These are phyloP conservation scores for Rhodotorula mucilaginosa DNA, from an alignment of 1,284 basidiomycete species.

Conservation along the genomic window DNA sequence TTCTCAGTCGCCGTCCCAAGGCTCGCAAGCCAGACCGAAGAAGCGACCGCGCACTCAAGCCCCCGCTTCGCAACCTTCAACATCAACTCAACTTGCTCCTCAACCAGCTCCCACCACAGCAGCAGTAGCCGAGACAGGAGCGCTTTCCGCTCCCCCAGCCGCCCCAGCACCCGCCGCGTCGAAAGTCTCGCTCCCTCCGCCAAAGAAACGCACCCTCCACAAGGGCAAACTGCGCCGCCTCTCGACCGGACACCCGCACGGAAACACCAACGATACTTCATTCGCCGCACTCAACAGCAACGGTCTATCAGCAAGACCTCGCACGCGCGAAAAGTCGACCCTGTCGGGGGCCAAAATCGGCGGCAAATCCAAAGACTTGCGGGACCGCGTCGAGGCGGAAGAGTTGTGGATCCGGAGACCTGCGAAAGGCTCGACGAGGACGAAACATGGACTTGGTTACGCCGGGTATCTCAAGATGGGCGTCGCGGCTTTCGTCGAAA, in stretches of 20 bases:
- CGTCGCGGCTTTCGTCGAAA: constrained; percentile 37
- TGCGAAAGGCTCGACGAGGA: background rate
- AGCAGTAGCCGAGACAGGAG: too few species aligned
- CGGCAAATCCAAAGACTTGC: constrained; percentile 32
- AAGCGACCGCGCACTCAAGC: constrained; percentile 8
- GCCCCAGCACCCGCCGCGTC: background rate
- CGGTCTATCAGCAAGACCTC: background rate
- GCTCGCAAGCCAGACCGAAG: background rate
- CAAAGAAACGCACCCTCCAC: constrained; percentile 20
- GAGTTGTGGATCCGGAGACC: constrained; percentile 40
- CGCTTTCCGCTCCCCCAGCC: background rate
- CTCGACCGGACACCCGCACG: constrained; percentile 14
- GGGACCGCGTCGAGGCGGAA: constrained; percentile 19
- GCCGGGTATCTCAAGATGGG: constrained; percentile 41
- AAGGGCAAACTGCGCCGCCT: constrained; percentile 30
- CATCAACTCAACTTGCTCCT: too few species aligned
- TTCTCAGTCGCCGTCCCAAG: background rate
- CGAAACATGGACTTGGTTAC: constrained; percentile 29
- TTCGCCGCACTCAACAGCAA: background rate
- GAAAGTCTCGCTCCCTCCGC: constrained; percentile 1
- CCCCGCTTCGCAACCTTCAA: background rate
- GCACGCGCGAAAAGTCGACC: constrained; percentile 9
- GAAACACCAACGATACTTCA: background rate
- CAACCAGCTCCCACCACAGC: too few species aligned
- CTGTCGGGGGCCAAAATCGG: constrained; percentile 28